Evolutionary conservation across 2,329 filamentous ascomycete species (phyloP).

Genomic region (Amauroascus verrucosus): DNA sequence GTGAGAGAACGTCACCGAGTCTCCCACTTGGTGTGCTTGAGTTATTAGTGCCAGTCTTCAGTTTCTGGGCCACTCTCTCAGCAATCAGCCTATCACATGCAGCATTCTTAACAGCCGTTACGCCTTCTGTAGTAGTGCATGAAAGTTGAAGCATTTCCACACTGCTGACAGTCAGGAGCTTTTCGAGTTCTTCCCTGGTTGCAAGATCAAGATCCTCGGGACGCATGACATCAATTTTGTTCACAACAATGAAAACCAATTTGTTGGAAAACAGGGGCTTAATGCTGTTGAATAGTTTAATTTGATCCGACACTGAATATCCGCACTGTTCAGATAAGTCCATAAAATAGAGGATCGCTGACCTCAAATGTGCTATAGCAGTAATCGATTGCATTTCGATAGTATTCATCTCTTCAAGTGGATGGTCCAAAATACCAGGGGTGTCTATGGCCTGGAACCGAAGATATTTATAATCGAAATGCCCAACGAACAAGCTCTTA

Average conservation of each 20-base stretch:
- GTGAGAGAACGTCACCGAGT: slow-evolving; percentile 77
- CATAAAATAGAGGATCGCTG: slow-evolving; percentile 96
- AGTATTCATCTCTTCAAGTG: slow-evolving; percentile 98
- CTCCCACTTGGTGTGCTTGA: slow-evolving; percentile 68
- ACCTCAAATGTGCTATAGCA: slow-evolving; percentile 90
- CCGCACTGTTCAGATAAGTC: slow-evolving; percentile 94
- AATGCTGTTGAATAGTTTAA: slow-evolving; percentile 90
- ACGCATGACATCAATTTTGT: slow-evolving; percentile 90
- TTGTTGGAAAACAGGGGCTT: slow-evolving; percentile 97
- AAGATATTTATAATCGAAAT: slow-evolving; percentile 94
- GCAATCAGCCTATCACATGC: slow-evolving; percentile 89
- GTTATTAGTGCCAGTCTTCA: slow-evolving; percentile 76
- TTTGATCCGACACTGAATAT: slow-evolving; percentile 85
- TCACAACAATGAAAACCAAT: slow-evolving; percentile 89
- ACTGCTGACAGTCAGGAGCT: slow-evolving; percentile 72
- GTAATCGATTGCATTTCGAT: slow-evolving; percentile 99
- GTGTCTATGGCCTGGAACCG: slow-evolving; percentile 92
- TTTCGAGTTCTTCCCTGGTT: slow-evolving; percentile 65
- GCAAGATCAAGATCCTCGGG: slow-evolving; percentile 78
- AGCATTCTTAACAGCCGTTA: slow-evolving; percentile 89
- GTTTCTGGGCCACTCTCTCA: slow-evolving; percentile 86
- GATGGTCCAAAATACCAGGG: slow-evolving; percentile 94
- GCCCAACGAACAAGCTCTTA: slow-evolving; percentile 91
- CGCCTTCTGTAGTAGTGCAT: slow-evolving; percentile 87
- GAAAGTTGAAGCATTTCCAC: slow-evolving; percentile 89